Conservation (phyloP, 306 rosid species). For the Crataegus laevigata region DNA sequence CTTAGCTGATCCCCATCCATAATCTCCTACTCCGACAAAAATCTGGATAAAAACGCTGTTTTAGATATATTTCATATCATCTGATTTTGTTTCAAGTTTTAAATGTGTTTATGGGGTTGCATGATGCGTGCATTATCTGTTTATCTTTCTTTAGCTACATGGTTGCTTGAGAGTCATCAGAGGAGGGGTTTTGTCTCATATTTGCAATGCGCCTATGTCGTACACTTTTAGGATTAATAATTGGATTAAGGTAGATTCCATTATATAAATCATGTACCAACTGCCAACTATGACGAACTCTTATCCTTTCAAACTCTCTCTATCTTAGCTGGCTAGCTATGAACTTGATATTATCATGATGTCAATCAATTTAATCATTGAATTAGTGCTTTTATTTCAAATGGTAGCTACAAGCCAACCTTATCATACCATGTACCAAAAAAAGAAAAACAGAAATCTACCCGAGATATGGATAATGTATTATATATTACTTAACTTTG, state of each 20-base stretch:
- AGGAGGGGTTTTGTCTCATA: not conserved
- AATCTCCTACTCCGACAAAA: not conserved
- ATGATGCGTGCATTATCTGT: not conserved
- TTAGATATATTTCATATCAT: not conserved
- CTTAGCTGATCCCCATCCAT: not conserved
- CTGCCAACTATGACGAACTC: not conserved
- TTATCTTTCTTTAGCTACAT: not conserved
- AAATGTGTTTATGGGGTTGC: not conserved
- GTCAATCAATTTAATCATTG: not conserved
- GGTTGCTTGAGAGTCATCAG: slow-evolving; percentile 8
- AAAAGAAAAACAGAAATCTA: not conserved
- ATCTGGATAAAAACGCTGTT: not conserved
- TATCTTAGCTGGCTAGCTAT: not conserved
- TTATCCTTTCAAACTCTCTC: not conserved
- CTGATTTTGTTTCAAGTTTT: not conserved
- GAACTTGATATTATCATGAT: not conserved
- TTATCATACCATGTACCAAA: not conserved
- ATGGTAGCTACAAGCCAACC: not conserved
- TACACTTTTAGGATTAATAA: not conserved
- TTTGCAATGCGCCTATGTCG: not conserved
- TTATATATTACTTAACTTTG: too few relatives aligned
- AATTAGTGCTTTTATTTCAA: not conserved
- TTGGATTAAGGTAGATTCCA: not conserved
- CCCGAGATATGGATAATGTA: not conserved
- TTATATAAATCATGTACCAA: not conserved